Evolutionary conservation across 208 protist species (phyloP), one percentile per base, ranked within the genome.

Genomic region (Blastocrithidia nonstop): DNA sequence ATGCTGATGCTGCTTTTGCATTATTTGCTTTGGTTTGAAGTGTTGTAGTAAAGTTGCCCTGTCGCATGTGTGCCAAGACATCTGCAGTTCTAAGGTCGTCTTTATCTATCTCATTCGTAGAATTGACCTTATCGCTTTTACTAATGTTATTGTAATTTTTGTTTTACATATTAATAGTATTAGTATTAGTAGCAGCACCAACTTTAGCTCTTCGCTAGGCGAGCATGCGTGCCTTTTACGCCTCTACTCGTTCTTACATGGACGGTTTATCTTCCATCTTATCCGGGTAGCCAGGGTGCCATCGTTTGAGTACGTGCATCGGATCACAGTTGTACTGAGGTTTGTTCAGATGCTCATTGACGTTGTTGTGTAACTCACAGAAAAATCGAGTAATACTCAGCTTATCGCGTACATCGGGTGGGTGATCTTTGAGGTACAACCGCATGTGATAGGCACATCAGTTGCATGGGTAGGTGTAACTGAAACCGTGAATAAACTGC

Each of bases 361-460:
- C 86, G n/a, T 62, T 51, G 58, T 94, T 94, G 61, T 94, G 86
- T 33, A 92, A 58, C 57, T 87, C 70, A 57, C 86, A 94, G 15
- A 90, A 49, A 57, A 81, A 94, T 17, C 69, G 64, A 17, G 65
- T 81, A 4, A 90, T 41, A 35, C 53, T 45, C 9, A 68, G 43
- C 49, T 89, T 94, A 46, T 78, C 63, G 2, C 39, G 49, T 11
- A 91, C 70, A 9, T 71, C 57, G 9, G 86, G 80, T 15, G 81
- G 70, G 45, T 92, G 58, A 9, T 57, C 19, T n/a, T 52, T 41
- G 16, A 94, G 38, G 50, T 87, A 71, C 22, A 54, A 50, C 17
- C 77, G 72, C 82, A 94, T 90, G 71, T 94, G 82, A 36, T 80
- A 85, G 19, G 71, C 71, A 35, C 85, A 94, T 54, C 71, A 71